Base-by-base conservation (phyloP, 208 protist genomes). In the Crithidia fasciculata region DNA sequence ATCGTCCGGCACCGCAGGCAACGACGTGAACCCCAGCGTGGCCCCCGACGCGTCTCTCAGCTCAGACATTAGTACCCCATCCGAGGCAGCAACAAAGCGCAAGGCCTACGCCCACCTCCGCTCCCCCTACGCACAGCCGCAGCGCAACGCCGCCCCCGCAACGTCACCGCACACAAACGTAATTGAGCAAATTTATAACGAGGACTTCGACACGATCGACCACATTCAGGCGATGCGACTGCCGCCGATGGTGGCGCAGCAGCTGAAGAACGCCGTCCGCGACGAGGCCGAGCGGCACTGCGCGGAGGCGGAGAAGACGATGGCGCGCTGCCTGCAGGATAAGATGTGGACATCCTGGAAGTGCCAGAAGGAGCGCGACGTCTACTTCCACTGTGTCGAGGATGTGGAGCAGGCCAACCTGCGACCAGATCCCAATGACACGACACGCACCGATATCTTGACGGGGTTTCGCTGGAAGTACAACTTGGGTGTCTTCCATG, bases 321-420 rank as follows among this genome's bases (percentile, higher is more conserved):
- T 95, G 88, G 86, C 88, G 36, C 82, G 88, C 5, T 95, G 91
- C 60, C 68, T 95, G 72, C 91, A 95, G 68, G 88, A 94, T 61
- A 95, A 95, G 68, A 93, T 93, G 86, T 95, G 91, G 89, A 93
- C 91, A 3, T 85, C 87, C 44, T 95, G 91, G 89, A 95, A 95
- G 81, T 95, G 91, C 76, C 88, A 95, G 83, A 95, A 95, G 79
- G 83, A 93, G 74, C 88, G 91, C 10, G 91, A 95, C 57, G 61
- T 47, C 8, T 94, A 93, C 75, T 91, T 83, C 61, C 47, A 82
- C 50, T 95, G 91, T 64, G 82, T 87, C n/a, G 61, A 66, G 36
- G 78, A 81, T 12, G 76, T 70, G 19, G 81, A 90, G 67, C 69
- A 81, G 61, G 54, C 69, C 63, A 82, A 79, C 55, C 15, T 62